These are phyloP conservation scores for Pleurotus pulmonarius DNA, from an alignment of 768 basidiomycete genomes.

Conservation along the genomic window DNA sequence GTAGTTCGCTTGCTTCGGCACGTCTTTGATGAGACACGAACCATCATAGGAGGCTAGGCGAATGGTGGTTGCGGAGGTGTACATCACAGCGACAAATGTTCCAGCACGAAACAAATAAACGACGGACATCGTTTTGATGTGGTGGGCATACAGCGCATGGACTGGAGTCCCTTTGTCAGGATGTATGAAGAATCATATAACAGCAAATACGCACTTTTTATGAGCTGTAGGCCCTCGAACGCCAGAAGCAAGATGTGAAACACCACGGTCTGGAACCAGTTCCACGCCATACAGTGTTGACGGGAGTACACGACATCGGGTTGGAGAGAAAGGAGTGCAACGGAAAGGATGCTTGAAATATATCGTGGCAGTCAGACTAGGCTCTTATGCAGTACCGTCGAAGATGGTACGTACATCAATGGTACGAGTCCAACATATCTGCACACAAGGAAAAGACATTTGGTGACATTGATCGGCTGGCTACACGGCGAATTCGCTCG, in stretches of 20 bases:
- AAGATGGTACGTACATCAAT: background rate
- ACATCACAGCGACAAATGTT: background rate
- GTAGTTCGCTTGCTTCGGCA: background rate
- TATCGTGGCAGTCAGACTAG: too few species aligned
- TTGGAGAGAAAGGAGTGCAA: background rate
- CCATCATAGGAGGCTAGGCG: background rate
- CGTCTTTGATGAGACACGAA: background rate
- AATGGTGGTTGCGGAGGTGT: background rate
- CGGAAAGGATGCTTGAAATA: background rate
- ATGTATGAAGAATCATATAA: background rate
- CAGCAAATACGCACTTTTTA: background rate
- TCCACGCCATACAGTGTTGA: conserved; percentile 1
- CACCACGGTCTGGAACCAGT: background rate
- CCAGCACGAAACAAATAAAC: background rate
- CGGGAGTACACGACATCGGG: background rate
- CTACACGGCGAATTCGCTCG: background rate
- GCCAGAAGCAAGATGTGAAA: background rate
- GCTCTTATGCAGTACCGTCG: too few species aligned
- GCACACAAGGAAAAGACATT: background rate
- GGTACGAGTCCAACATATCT: background rate
- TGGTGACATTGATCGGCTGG: background rate
- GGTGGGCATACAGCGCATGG: background rate
- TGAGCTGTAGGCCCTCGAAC: background rate
- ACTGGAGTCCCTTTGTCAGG: background rate
- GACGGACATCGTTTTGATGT: background rate